phyloP scores from a whole-genome alignment of 176 grass and related monocot genomes.

The Carex scoparia region DNA sequence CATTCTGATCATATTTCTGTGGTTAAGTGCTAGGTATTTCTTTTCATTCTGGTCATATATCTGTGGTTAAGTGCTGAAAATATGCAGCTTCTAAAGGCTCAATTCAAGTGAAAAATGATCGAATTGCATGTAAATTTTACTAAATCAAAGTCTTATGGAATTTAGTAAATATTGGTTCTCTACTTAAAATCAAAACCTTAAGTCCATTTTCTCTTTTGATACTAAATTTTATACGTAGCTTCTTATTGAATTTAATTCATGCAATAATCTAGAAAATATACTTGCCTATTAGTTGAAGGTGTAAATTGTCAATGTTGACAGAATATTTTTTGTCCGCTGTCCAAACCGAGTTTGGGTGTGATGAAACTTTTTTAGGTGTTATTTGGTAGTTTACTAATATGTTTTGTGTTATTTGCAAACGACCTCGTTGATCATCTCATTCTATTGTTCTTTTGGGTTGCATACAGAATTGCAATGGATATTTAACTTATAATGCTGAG shows the following conservation, averaged over 20 bases:
- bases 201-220: not conserved
- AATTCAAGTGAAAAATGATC: not conserved
- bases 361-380: not conserved
- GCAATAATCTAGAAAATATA: not conserved
- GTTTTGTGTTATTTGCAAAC: not conserved
- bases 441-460: not conserved
- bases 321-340: not conserved
- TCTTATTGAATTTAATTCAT: not conserved
- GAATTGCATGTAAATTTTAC: not conserved
- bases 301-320: not conserved
- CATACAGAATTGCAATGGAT: not conserved
- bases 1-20: not conserved
- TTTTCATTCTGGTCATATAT: no score
- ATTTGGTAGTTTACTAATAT: not conserved
- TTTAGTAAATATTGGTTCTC: not conserved
- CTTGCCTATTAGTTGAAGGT: not conserved
- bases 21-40: not conserved
- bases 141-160: not conserved
- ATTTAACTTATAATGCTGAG: not conserved
- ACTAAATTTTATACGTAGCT: not conserved
- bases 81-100: not conserved
- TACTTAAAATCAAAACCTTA: not conserved
- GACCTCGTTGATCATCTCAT: not conserved
- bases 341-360: not conserved
- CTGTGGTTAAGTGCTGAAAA: not conserved